A percentile compares a stretch with the other conserved stretches of the same genome.
Conservation (phyloP, 2,329 filamentous ascomycete genomes). For the Aspergillus thermomutatus region DNA sequence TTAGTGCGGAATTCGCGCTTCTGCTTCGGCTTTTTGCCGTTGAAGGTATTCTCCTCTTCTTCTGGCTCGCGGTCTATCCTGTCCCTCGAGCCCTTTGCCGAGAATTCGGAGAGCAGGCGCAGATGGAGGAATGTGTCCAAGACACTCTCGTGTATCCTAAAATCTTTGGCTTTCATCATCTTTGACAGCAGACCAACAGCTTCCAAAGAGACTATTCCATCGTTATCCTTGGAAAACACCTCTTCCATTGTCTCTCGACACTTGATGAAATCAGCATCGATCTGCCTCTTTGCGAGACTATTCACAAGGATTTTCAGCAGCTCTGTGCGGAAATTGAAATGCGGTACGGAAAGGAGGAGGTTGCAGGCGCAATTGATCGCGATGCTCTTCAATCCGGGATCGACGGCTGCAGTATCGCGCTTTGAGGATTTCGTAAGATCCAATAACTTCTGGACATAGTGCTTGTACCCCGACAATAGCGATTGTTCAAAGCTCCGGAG, state of each 20-base stretch:
- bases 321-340: conserved; percentile 95
- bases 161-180: conserved; percentile 91
- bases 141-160: conserved; percentile 76
- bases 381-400: conserved; percentile 60
- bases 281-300: conserved; percentile 69
- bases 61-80: conserved; percentile 61
- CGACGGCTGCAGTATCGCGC: conserved; percentile 25
- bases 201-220: conserved; percentile 83
- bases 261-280: conserved; percentile 73
- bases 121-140: conserved; percentile 89
- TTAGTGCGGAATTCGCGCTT: conserved; percentile 89
- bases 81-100: conserved; percentile 76
- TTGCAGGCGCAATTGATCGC: conserved; percentile 84
- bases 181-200: conserved; percentile 80
- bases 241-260: conserved; percentile 75
- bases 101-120: conserved; percentile 82
- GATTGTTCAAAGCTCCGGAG: conserved; percentile 83
- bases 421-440: conserved; percentile 61
- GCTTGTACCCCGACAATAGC: conserved; percentile 78
- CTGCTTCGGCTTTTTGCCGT: conserved; percentile 62
- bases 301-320: conserved; percentile 81
- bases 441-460: conserved; percentile 73
- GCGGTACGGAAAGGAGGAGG: conserved; percentile 75
- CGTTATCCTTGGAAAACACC: conserved; percentile 82
- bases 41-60: conserved; percentile 32